These are phyloP conservation scores for Atkinsonella hypoxylon DNA, from an alignment of 2,329 filamentous ascomycete species.

Conservation along the genomic window DNA sequence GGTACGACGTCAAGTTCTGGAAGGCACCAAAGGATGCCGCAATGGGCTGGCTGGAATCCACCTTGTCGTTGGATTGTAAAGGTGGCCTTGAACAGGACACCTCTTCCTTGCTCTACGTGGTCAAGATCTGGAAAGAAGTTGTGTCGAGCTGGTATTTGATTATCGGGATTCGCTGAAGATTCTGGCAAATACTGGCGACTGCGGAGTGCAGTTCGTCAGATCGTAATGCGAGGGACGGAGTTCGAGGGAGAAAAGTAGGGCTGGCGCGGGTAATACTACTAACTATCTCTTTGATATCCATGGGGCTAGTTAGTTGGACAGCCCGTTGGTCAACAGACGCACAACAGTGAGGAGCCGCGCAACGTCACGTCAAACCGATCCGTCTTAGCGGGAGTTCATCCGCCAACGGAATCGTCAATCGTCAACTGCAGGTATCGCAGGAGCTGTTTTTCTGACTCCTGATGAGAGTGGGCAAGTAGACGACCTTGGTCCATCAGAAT, in stretches of 20 bases:
- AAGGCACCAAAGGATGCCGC: slow-evolving; percentile 53
- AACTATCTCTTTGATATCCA: too few relatives aligned
- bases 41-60: slow-evolving; percentile 47
- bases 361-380: not conserved
- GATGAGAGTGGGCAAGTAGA: not conserved
- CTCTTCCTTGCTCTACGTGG: slow-evolving; percentile 8
- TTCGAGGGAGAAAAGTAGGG: too few relatives aligned
- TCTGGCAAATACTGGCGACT: not conserved
- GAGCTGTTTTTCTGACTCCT: not conserved
- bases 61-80: slow-evolving; percentile 36
- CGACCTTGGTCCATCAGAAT: not conserved
- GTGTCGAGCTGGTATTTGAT: not conserved
- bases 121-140: not conserved
- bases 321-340: not conserved
- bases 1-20: slow-evolving; percentile 46
- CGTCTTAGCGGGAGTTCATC: too few relatives aligned
- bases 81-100: slow-evolving; percentile 25
- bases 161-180: not conserved
- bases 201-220: slow-evolving; percentile 1
- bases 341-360: not conserved
- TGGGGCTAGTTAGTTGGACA: too few relatives aligned
- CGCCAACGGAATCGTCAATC: not conserved
- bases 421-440: not conserved
- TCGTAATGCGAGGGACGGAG: not conserved
- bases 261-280: too few relatives aligned